Evolutionary conservation across 306 rosid genomes (phyloP), one percentile per base, ranked within the genome.

Genomic region (Lithocarpus polystachyus): DNA sequence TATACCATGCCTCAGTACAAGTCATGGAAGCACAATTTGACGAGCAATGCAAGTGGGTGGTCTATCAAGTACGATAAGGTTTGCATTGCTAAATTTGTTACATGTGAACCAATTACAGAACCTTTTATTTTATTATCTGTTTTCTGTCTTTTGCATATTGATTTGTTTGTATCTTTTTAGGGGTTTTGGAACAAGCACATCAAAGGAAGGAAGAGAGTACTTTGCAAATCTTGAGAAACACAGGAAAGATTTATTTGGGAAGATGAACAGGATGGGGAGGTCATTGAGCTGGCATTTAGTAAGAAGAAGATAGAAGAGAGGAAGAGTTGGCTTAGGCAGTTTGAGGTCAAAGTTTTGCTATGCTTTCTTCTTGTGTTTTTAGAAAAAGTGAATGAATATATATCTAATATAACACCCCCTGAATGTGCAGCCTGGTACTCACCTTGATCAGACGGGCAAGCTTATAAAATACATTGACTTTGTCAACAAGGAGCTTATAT

Each of bases 161-260:
- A 83, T 79, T 33, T 56, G 53, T 68, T 76, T 60, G 45, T 81
- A 13, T 24, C 23, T 73, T 60, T 64, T n/a, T 60, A 95, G 99
- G 99, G 99, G 81, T n/a, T 61, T 95, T 93, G 99, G 99, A 81
- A 95, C 99, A 78, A 95, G 99, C 86, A 82, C 98, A 14, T 91
- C 96, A 23, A 89, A 86, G 62, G 99, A 95, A 89, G 99, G 99
- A 28, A 85, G 97, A 73, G 98, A 95, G 77, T 95, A 95, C 79
- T 95, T 95, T 59, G 69, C 87, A 60, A 89, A 86, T 77, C 92
- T 95, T 29, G 80, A 14, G 18, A 84, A 75, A 86, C 99, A 95
- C 81, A 92, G 62, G 87, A 95, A 92, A 82, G 97, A 95, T 75
- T 95, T 35, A 45, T 91, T 57, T 95, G 99, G 99, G 90, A 79